These are phyloP conservation scores for Bothriochloa decipiens DNA, from an alignment of 176 grass and related monocot species.

Conservation along the genomic window DNA sequence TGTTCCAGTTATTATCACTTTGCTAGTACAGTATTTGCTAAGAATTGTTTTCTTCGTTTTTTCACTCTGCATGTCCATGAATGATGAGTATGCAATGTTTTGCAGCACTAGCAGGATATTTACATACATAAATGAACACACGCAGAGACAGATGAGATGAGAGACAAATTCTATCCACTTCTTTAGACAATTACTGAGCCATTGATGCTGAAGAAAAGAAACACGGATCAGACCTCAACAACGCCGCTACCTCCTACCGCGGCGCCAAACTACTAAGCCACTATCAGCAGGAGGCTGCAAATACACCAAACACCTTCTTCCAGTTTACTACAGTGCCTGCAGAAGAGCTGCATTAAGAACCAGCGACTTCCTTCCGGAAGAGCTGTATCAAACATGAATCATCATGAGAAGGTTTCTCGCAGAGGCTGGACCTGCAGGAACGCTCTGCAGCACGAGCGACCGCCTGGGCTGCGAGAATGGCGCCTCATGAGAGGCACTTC, in stretches of 20 bases:
- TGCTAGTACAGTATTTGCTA: too few species aligned
- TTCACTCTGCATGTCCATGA: neutral
- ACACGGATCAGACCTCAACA: conserved; percentile 20
- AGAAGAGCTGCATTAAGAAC: neutral
- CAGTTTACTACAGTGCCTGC: conserved; percentile 20
- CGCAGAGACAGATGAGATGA: neutral
- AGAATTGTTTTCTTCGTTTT: too few species aligned
- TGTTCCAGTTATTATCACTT: too few species aligned
- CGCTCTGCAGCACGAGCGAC: conserved; percentile 90
- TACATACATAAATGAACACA: conserved; percentile 13
- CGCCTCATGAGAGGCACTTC: conserved; percentile 90
- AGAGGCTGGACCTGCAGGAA: conserved; percentile 81
- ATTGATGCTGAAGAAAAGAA: conserved; percentile 33
- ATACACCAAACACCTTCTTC: neutral
- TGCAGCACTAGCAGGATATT: neutral
- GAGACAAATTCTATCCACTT: conserved; percentile 3
- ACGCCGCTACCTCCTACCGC: conserved; percentile 15
- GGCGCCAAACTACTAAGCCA: neutral
- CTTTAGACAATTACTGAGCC: conserved; percentile 42
- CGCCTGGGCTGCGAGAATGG: conserved; percentile 93
- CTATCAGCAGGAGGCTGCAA: conserved; percentile 17
- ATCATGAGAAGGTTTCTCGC: conserved; percentile 81
- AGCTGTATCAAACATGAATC: neutral
- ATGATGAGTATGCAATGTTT: neutral
- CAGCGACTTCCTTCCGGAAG: too few species aligned